Evolutionary conservation across 345 rosid species (phyloP), one percentile per base, ranked within the genome.

Genomic region (Stellera chamaejasme): DNA sequence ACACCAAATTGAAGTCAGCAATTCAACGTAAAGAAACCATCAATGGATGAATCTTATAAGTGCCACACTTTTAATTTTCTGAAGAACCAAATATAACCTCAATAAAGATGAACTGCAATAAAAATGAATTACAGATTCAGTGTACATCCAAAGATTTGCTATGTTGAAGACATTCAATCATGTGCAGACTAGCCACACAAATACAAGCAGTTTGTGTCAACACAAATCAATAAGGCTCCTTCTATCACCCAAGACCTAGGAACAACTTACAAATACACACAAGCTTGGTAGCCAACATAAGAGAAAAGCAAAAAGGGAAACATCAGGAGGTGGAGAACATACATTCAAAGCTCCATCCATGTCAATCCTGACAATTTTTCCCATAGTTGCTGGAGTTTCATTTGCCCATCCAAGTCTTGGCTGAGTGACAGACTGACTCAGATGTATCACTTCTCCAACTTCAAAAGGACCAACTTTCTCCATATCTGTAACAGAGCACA

Each of bases 341-440:
- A 93, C 99, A 76, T 88, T 93, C 56, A 93, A 75, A 71, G 91
- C 80, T 53, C 99, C 97, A 69, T 93, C 97, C 97, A 89, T 86
- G 82, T 93, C 96, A 45, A 93, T 87, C 66, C 85, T 84, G 39
- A 54, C 72, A 71, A 93, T 76, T 76, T 81, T 89, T 51, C 97
- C 99, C 62, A 87, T 79, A 55, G 96, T 86, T 48, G 97, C 96
- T n/a, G 88, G 90, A 60, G 85, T 87, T 72, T 93, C 96, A 66
- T 84, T 80, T 63, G 94, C 87, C 99, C 99, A 93, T 65, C 99
- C 99, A 64, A 93, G 94, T 55, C 86, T 77, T 63, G 99, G 99
- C 77, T 84, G 94, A 47, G 83, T 59, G 28, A 89, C 82, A 50
- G 97, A 77, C 36, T 88, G 77, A 78, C 78, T 72, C 67, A 89